Evolutionary conservation across 768 basidiomycete genomes (phyloP).

Genomic region (Pleurotus platypus): DNA sequence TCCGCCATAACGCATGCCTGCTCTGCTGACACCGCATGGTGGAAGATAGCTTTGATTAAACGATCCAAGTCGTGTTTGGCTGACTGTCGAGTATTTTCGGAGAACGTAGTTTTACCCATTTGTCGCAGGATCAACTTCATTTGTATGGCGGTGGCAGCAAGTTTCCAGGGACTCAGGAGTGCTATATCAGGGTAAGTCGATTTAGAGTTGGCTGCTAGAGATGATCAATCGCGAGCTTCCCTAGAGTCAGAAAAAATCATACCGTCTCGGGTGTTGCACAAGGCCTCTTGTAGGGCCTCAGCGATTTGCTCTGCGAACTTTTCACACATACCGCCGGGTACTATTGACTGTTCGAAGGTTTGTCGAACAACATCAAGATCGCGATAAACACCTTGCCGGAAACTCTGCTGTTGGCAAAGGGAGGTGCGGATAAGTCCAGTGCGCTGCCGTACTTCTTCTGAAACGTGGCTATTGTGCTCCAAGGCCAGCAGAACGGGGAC

Average conservation of each 20-base stretch:
- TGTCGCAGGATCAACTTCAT: constrained; percentile 75
- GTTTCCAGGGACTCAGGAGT: constrained; percentile 78
- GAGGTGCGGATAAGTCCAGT: constrained; percentile 49
- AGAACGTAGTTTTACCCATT: constrained; percentile 62
- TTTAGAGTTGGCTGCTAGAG: constrained; percentile 34
- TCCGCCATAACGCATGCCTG: constrained; percentile 84
- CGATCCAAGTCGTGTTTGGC: constrained; percentile 66
- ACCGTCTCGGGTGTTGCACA: constrained; percentile 66
- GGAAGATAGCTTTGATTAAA: constrained; percentile 64
- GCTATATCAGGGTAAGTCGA: constrained; percentile 58
- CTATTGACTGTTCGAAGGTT: constrained; percentile 64
- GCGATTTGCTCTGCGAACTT: constrained; percentile 60
- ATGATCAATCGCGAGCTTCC: neutral
- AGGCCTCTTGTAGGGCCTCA: constrained; percentile 60
- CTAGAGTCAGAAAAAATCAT: constrained; percentile 14
- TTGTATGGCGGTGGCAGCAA: constrained; percentile 77
- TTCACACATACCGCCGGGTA: constrained; percentile 44
- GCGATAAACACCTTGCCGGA: constrained; percentile 72
- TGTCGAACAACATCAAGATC: constrained; percentile 68
- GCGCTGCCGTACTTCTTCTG: constrained; percentile 44
- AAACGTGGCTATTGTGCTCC: constrained; percentile 57
- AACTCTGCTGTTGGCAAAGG: constrained; percentile 62
- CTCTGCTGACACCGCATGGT: constrained; percentile 70
- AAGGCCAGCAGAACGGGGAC: constrained; percentile 70
- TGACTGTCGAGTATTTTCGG: constrained; percentile 47